These are phyloP conservation scores for Taxillus chinensis DNA, from an alignment of 164 flowering plant genomes.

Conservation along the genomic window DNA sequence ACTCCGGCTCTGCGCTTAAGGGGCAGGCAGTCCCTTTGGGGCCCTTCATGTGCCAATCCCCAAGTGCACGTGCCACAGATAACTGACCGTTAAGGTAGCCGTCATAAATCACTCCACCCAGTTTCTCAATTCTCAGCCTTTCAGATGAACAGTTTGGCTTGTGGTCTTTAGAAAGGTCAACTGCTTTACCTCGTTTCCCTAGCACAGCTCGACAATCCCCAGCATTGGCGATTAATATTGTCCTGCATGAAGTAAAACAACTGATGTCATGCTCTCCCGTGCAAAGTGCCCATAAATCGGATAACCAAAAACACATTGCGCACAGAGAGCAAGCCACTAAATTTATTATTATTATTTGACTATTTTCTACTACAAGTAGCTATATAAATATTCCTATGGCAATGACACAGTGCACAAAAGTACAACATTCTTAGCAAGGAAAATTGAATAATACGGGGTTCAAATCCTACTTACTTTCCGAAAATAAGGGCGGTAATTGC, in stretches of 20 bases:
- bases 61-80: constrained; percentile 93
- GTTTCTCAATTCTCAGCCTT: constrained; percentile 66
- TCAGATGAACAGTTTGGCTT: constrained; percentile 75
- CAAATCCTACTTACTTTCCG: constrained; percentile 43
- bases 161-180: constrained; percentile 86
- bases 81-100: constrained; percentile 91
- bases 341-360: too few species aligned
- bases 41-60: constrained; percentile 99
- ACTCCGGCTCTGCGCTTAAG: constrained; percentile 83
- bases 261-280: neutral
- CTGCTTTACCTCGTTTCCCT: constrained; percentile 83
- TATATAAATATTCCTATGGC: too few species aligned
- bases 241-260: constrained; percentile 28
- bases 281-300: neutral
- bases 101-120: constrained; percentile 80
- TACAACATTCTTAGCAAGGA: neutral
- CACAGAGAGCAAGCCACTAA: too few species aligned
- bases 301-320: too few species aligned
- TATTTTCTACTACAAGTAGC: too few species aligned
- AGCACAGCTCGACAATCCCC: constrained; percentile 96
- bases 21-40: constrained; percentile 73
- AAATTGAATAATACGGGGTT: neutral
- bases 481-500: constrained; percentile 70
- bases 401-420: neutral
- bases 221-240: constrained; percentile 73